Evolutionary conservation across 345 rosid species (phyloP).

Genomic region (Dimocarpus longan): DNA sequence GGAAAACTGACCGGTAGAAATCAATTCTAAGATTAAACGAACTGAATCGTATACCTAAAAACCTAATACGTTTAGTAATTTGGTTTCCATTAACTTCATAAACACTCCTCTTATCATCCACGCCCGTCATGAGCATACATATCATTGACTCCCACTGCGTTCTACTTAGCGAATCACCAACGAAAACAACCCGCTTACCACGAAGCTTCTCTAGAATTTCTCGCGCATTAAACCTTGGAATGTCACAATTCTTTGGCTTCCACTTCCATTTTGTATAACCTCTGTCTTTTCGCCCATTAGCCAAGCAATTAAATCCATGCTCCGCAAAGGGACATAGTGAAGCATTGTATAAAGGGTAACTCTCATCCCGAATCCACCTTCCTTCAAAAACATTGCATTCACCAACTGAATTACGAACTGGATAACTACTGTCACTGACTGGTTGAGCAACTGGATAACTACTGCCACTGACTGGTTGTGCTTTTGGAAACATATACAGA

Average conservation of each 20-base stretch:
- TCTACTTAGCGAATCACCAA: conserved; percentile 70
- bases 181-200: conserved; percentile 67
- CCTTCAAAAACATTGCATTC: conserved; percentile 59
- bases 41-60: conserved; percentile 54
- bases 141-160: conserved; percentile 82
- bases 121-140: conserved; percentile 72
- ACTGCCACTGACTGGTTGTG: conserved; percentile 31
- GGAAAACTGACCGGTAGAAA: conserved; percentile 69
- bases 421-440: conserved; percentile 15
- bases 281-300: conserved; percentile 64
- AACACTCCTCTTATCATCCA: conserved; percentile 64
- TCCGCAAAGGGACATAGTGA: conserved; percentile 67
- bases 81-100: conserved; percentile 59
- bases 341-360: conserved; percentile 67
- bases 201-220: conserved; percentile 50
- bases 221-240: conserved; percentile 51
- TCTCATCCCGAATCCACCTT: conserved; percentile 58
- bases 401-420: conserved; percentile 18
- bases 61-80: conserved; percentile 57
- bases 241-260: conserved; percentile 68
- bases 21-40: conserved; percentile 52
- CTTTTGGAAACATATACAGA: conserved; percentile 42
- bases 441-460: conserved; percentile 37
- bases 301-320: conserved; percentile 63
- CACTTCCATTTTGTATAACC: conserved; percentile 65